phyloP scores from a whole-genome alignment of 176 grass and related monocot genomes.

The Neostapfia colusana region DNA sequence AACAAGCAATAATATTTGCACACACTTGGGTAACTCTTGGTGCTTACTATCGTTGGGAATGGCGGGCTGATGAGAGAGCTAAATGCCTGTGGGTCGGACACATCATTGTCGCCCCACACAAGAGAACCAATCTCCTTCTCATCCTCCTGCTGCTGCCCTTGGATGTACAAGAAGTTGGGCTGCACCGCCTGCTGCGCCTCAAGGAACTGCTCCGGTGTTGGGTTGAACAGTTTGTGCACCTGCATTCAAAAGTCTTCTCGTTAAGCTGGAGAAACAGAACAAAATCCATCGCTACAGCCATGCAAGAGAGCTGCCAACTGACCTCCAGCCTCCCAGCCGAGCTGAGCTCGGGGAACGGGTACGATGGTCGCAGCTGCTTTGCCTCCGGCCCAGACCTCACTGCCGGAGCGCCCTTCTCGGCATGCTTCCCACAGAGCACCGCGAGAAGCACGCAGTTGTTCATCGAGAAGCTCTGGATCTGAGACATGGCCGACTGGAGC shows the following conservation, averaged over 20 bases:
- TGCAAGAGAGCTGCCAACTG: constrained; percentile 5
- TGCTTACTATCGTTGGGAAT: constrained; percentile 86
- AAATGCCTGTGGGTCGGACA: constrained; percentile 72
- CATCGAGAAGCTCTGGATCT: constrained; percentile 68
- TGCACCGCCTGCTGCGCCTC: constrained; percentile 72
- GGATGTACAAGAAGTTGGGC: constrained; percentile 91
- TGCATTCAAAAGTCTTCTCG: constrained; percentile 40
- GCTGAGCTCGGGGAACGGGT: constrained; percentile 76
- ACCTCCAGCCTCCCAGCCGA: constrained; percentile 82
- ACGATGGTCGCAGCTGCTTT: constrained; percentile 49
- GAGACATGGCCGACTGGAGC: constrained; percentile 57
- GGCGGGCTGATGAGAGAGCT: constrained; percentile 74
- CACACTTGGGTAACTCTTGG: constrained; percentile 14
- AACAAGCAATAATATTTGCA: constrained; percentile 21
- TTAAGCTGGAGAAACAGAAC: constrained; percentile 13
- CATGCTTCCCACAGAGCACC: constrained; percentile 79
- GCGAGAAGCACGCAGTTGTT: constrained; percentile 79
- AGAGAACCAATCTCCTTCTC: constrained; percentile 85
- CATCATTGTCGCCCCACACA: constrained; percentile 62
- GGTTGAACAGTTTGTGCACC: constrained; percentile 82
- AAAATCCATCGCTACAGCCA: not conserved
- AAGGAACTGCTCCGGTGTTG: constrained; percentile 76
- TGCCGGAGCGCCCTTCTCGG: constrained; percentile 31
- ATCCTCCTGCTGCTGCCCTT: constrained; percentile 76
- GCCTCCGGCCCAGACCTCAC: constrained; percentile 36